Evolutionary conservation across 2,329 filamentous ascomycete genomes (phyloP).

Genomic region (Myriosclerotinia scirpicola): DNA sequence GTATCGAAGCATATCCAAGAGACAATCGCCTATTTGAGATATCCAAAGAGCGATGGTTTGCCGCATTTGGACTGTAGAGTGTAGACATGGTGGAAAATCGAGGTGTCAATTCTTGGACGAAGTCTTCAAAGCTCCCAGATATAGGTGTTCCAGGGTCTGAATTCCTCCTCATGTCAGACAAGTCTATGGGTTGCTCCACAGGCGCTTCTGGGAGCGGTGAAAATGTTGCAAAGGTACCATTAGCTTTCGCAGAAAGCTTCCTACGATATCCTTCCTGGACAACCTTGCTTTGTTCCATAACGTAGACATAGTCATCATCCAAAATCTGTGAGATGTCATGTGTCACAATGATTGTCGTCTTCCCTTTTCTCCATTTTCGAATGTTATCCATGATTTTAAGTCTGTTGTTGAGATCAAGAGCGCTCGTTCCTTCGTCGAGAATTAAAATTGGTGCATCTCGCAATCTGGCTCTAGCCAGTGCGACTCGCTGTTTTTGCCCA

Average conservation of each 20-base stretch:
- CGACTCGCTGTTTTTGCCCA: constrained; percentile 80
- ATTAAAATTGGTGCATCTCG: constrained; percentile 79
- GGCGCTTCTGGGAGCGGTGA: constrained; percentile 32
- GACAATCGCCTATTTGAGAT: constrained; percentile 25
- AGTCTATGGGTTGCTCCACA: background rate
- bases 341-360: constrained; percentile 91
- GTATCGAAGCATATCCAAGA: constrained; percentile 26
- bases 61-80: background rate
- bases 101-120: constrained; percentile 9
- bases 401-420: constrained; percentile 73
- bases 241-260: constrained; percentile 50
- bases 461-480: constrained; percentile 74
- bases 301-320: constrained; percentile 73
- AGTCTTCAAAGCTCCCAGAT: constrained; percentile 11
- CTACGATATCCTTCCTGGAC: constrained; percentile 66
- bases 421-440: constrained; percentile 85
- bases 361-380: constrained; percentile 71
- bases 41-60: background rate
- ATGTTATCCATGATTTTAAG: constrained; percentile 71
- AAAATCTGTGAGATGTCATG: constrained; percentile 80
- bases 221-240: constrained; percentile 51
- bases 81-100: constrained; percentile 18
- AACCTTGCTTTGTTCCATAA: constrained; percentile 69
- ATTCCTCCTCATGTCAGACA: constrained; percentile 17
- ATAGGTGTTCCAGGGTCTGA: constrained; percentile 26